Base-by-base conservation (phyloP, 2,329 filamentous ascomycete genomes). In the Berkeleyomyces rouxiae region DNA sequence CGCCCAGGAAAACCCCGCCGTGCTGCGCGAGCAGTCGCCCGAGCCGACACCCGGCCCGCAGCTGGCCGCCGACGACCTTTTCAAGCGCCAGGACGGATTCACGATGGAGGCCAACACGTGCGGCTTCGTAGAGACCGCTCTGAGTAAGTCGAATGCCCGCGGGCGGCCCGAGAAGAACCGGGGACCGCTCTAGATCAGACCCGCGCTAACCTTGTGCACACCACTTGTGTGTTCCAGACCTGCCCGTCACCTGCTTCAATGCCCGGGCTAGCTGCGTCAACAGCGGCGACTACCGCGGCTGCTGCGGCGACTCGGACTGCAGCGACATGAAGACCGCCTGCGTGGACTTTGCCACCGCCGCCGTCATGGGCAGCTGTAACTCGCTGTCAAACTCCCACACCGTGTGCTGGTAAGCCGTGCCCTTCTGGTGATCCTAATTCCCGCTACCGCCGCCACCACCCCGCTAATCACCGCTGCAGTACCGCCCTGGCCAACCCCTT, bases 291-390 rank as follows among this genome's bases (percentile, higher is more conserved):
- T 70, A 66, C 62, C 65, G 72, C 3, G 72, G 72, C 40, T 74
- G 72, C 66, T 73, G 72, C 51, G 64, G 68, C 16, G 67, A 68
- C 57, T 63, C 68, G 10, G 61, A 66, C 10, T 74, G 72, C 60
- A 68, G 66, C 6, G 61, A 65, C 4, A 67, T 74, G 43, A 71
- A 71, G 66, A 74, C 71, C 11, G 66, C 66, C 2, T 74, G 72
- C 42, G 66, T 74, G 61, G 66, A 70, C 67, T 73, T 70, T 47
- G 49, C 49, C 11, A 47, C 61, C 3, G 65, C 66, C n/a, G 70
- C 69, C 16, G n/a, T 57, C 2, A 61, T 64, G 2, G 69, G 69
- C 4, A 59, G 63, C 6, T 73, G 71, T 58, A 62, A 68, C 33
- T 65, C 69, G 7, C 65, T 68, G 3, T 63, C 66, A 3, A 70